Conservation (phyloP, 257 asterid species). For the Coffea canephora region DNA sequence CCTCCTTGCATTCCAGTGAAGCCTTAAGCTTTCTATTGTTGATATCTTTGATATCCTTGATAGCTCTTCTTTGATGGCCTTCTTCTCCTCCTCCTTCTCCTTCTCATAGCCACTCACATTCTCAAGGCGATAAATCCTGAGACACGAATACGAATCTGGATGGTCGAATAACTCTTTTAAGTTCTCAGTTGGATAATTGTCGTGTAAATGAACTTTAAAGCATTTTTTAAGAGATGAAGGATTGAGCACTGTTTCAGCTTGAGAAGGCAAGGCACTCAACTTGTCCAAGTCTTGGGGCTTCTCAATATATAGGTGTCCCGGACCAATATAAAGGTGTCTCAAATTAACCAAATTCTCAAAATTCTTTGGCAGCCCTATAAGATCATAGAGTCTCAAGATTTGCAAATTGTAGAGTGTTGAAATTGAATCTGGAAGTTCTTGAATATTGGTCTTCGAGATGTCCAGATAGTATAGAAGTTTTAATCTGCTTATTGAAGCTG, state of each 20-base stretch:
- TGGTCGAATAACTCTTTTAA: not conserved
- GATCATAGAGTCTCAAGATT: slow-evolving; percentile 5
- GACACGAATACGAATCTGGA: not conserved
- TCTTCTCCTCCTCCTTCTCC: no score
- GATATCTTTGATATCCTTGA: not conserved
- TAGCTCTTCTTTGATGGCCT: not conserved
- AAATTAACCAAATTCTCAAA: slow-evolving; percentile 20
- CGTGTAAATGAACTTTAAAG: not conserved
- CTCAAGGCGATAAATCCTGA: slow-evolving; percentile 7
- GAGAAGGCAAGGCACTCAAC: not conserved
- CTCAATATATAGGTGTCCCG: no score
- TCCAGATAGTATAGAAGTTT: slow-evolving; percentile 25
- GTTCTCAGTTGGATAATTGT: not conserved
- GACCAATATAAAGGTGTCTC: slow-evolving; percentile 10
- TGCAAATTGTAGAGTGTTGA: slow-evolving; percentile 25
- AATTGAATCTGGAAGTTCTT: slow-evolving; percentile 15
- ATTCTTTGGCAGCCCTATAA: slow-evolving; percentile 2
- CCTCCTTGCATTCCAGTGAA: not conserved
- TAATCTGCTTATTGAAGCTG: slow-evolving; percentile 10
- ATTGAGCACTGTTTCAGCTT: not conserved
- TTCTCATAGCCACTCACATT: not conserved
- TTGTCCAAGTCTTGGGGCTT: not conserved
- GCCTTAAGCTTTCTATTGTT: not conserved
- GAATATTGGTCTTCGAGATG: not conserved
- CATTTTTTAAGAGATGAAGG: not conserved